Evolutionary conservation across 148 eudicot genomes (phyloP), one percentile per base, ranked within the genome.

Genomic region (Chenopodium quinoa): DNA sequence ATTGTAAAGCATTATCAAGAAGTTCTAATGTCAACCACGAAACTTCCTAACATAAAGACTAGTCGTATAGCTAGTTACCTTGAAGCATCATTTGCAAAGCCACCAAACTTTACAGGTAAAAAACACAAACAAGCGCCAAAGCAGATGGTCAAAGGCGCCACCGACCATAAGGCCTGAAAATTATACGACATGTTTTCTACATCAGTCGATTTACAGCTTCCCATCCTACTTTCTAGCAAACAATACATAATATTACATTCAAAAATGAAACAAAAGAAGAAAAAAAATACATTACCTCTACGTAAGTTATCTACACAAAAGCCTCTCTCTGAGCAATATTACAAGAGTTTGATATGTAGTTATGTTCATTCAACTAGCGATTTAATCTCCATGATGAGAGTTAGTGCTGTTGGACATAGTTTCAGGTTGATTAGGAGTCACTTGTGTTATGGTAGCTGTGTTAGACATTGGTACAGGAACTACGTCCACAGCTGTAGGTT

Each of bases 401-500:
- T 52, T 20, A 20, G 66, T 54, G 44, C 23, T 78, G 31, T 48
- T 69, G 14, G 73, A 72, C 64, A 40, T 52, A 9, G 25, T 52
- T 71, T 71, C 80, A 7, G 86, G 77, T 54, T 50, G 73, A 77
- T 60, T 77, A 23, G 77, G 31, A 32, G 71, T 47, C 58, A 37
- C 78, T 75, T 75, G 82, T 56, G 84, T 67, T 6, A 56, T 9
- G 29, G 47, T 52, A 9, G 62, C 73, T 32, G 85, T 34, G 37
- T 85, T 83, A 1, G 73, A 27, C 27, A 56, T 47, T 31, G 68
- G 20, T 46, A 80, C 54, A 75, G 74, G 70, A 5, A 60, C 71
- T 76, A 65, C 80, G 4, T 46, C 62, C 27, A 74, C 78, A 37
- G 50, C 23, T 82, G 32, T 82, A 12, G 13, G 81, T 50, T 70